Evolutionary conservation across 1,139 yeast species (phyloP).

Genomic region (Geotrichum europaeum): DNA sequence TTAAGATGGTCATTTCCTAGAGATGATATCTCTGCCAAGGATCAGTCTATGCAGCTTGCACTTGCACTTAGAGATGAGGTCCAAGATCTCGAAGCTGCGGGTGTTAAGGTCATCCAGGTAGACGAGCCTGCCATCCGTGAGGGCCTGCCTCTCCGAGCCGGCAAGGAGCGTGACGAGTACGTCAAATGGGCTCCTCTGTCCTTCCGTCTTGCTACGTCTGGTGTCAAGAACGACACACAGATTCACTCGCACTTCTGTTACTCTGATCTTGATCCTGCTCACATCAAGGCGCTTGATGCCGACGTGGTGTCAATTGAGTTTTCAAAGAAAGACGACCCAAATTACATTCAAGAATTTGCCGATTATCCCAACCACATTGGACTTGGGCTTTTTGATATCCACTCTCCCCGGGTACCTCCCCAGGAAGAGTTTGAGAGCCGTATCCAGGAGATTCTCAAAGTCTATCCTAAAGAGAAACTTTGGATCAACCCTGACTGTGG

Average conservation of each 20-base stretch:
- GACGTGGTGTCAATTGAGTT: constrained; percentile 98
- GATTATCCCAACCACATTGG: constrained; percentile 99
- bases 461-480: constrained; percentile 94
- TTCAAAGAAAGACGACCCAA: constrained; percentile 98
- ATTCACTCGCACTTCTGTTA: constrained; percentile 99
- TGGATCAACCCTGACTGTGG: constrained; percentile 99
- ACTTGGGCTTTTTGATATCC: constrained; percentile 97
- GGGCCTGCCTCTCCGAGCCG: constrained; percentile 98
- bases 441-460: constrained; percentile 90
- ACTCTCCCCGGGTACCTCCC: constrained; percentile 99
- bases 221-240: constrained; percentile 92
- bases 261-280: constrained; percentile 99
- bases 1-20: constrained; percentile 99
- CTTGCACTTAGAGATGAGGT: constrained; percentile 98
- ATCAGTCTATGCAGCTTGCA: constrained; percentile 95
- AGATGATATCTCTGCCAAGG: constrained; percentile 91
- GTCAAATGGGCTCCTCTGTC: constrained; percentile 99
- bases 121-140: constrained; percentile 99
- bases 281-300: constrained; percentile 98
- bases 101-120: constrained; percentile 96
- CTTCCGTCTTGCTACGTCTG: constrained; percentile 98
- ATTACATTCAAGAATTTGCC: constrained; percentile 94
- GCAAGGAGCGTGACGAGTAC: constrained; percentile 94
- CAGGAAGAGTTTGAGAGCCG: constrained; percentile 91
- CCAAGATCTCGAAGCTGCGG: constrained; percentile 95